Evolutionary conservation across 106 monocot species (phyloP).

Genomic region (Dendrobium catenatum): DNA sequence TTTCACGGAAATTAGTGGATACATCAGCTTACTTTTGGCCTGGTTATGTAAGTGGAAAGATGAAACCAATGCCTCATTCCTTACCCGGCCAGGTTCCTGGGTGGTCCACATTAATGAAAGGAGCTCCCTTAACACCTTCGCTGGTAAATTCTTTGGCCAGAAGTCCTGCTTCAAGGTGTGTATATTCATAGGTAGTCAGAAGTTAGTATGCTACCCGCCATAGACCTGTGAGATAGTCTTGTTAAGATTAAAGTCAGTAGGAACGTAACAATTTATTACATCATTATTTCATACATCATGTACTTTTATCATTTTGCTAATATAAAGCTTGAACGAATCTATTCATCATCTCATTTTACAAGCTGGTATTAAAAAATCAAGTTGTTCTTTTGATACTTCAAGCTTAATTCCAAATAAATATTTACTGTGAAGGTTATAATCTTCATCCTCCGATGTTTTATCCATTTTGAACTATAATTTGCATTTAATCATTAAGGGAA

Average conservation of each 20-base stretch:
- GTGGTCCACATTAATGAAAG: slow-evolving; percentile 83
- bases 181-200: slow-evolving; percentile 6
- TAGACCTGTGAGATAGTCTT: background rate
- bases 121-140: slow-evolving; percentile 57
- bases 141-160: slow-evolving; percentile 55
- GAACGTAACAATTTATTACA: background rate
- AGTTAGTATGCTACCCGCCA: background rate
- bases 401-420: background rate
- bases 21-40: slow-evolving; percentile 91
- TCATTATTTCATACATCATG: background rate
- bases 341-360: background rate
- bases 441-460: background rate
- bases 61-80: slow-evolving; percentile 58
- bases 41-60: slow-evolving; percentile 60
- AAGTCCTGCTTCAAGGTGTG: slow-evolving; percentile 92
- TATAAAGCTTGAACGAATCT: background rate
- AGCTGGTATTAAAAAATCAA: background rate
- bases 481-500: background rate
- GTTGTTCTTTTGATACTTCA: background rate
- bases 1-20: slow-evolving; percentile 79
- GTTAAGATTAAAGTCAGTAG: background rate
- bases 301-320: background rate
- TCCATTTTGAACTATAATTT: background rate
- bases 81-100: slow-evolving; percentile 53
- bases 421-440: background rate